phyloP scores from a whole-genome alignment of 2,329 filamentous ascomycete genomes.

The Calycina herbarum region DNA sequence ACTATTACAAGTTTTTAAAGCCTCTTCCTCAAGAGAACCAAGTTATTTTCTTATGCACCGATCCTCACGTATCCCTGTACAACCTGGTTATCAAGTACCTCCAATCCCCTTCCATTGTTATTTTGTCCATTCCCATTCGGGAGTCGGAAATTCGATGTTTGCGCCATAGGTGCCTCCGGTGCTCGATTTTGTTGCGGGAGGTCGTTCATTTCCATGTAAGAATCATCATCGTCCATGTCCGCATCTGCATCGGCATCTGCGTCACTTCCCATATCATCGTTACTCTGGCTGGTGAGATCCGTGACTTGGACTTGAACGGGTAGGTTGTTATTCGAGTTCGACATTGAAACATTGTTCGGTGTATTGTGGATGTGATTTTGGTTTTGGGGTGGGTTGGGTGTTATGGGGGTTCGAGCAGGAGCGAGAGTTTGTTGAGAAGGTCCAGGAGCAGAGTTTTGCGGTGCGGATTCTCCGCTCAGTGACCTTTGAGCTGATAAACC shows the following conservation, averaged over 20 bases:
- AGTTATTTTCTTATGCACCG: slow-evolving; percentile 23
- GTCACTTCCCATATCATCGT: slow-evolving; percentile 18
- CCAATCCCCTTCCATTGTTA: slow-evolving; percentile 11
- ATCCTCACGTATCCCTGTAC: slow-evolving; percentile 33
- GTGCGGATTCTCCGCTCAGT: slow-evolving; percentile 37
- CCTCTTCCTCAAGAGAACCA: too few relatives aligned
- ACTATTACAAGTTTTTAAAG: too few relatives aligned
- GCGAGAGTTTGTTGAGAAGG: slow-evolving; percentile 5
- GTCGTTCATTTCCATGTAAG: slow-evolving; percentile 50
- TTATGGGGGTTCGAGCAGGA: slow-evolving; percentile 11
- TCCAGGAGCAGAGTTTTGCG: slow-evolving; percentile 12
- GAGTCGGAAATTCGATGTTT: slow-evolving; percentile 27
- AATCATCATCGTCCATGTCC: slow-evolving; percentile 56
- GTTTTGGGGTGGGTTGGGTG: slow-evolving; percentile 11
- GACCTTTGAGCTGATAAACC: slow-evolving; percentile 51
- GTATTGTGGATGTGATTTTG: slow-evolving; percentile 6
- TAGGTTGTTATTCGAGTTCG: slow-evolving; percentile 1
- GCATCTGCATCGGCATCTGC: slow-evolving; percentile 32
- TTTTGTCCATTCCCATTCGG: slow-evolving; percentile 25
- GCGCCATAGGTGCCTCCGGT: slow-evolving; percentile 25
- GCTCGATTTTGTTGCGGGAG: slow-evolving; percentile 19
- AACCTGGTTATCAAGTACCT: slow-evolving; percentile 23
- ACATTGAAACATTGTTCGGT: slow-evolving; percentile 1
- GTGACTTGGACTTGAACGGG: slow-evolving; percentile 13
- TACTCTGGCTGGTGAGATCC: slow-evolving; percentile 1